These are phyloP conservation scores for Lentinula boryana DNA, from an alignment of 768 basidiomycete genomes.

Conservation along the genomic window DNA sequence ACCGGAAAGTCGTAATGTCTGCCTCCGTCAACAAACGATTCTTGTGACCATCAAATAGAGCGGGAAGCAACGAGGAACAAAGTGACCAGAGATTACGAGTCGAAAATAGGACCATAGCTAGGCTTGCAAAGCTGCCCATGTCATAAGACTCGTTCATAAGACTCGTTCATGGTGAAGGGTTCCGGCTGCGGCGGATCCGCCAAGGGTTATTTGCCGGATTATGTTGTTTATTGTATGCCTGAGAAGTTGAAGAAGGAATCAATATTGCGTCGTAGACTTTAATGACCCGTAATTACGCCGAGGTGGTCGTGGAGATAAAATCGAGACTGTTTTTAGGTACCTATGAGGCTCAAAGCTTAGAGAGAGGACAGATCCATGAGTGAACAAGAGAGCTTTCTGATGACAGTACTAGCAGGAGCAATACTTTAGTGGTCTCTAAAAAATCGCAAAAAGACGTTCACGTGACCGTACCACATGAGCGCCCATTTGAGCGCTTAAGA, in stretches of 20 bases:
- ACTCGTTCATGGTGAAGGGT: background rate
- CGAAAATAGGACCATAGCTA: no score
- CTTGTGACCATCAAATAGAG: background rate
- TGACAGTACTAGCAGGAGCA: no score
- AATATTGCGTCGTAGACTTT: background rate
- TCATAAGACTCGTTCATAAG: background rate
- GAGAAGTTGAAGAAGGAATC: no score
- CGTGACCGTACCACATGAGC: background rate
- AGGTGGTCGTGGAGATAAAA: background rate
- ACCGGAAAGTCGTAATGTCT: background rate
- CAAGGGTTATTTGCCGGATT: background rate
- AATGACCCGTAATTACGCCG: background rate
- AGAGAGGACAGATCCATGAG: no score
- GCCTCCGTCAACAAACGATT: background rate
- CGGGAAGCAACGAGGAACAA: background rate
- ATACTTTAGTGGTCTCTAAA: no score
- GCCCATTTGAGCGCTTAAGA: background rate
- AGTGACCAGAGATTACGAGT: no score
- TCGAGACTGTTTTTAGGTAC: no score
- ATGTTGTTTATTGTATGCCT: background rate
- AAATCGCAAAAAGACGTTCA: background rate
- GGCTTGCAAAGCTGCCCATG: background rate
- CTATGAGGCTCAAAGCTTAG: no score
- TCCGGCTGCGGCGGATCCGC: background rate
- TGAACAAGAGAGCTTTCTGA: no score